Evolutionary conservation across 495 filamentous ascomycete genomes (phyloP).

Genomic region (Aspergillus biplanus): DNA sequence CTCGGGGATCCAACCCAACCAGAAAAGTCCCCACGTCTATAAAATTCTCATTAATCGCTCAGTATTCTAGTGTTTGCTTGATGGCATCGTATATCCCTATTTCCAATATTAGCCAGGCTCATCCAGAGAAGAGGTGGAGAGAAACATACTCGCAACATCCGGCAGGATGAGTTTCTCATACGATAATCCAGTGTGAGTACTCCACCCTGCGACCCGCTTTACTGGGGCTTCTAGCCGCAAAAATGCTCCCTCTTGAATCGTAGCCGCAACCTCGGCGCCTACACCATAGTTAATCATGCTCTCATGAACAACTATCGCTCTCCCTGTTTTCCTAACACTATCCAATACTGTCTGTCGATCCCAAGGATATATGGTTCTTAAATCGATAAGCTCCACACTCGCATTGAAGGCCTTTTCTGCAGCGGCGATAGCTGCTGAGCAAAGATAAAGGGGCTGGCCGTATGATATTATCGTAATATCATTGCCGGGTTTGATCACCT

Average conservation of each 20-base stretch:
- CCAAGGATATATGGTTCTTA: slow-evolving; percentile 94
- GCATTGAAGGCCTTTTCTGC: slow-evolving; percentile 82
- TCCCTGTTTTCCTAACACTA: slow-evolving; percentile 87
- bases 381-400: slow-evolving; percentile 84
- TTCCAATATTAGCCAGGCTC: slow-evolving; percentile 3
- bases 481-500: slow-evolving; percentile 80
- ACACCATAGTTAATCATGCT: slow-evolving; percentile 94
- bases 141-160: slow-evolving; percentile 82
- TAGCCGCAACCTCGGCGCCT: slow-evolving; percentile 90
- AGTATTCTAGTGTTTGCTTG: slow-evolving; percentile 62
- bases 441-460: slow-evolving; percentile 89
- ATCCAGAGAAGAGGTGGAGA: neutral
- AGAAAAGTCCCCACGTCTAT: neutral
- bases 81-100: slow-evolving; percentile 70
- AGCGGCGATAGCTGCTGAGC: slow-evolving; percentile 75
- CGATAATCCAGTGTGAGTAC: slow-evolving; percentile 77
- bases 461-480: slow-evolving; percentile 90
- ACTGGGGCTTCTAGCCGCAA: slow-evolving; percentile 90
- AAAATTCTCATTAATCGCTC: neutral
- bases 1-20: too few relatives aligned
- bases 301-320: slow-evolving; percentile 93
- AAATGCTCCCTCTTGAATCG: slow-evolving; percentile 89
- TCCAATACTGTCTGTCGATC: slow-evolving; percentile 81
- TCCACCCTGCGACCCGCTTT: slow-evolving; percentile 88
- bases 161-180: slow-evolving; percentile 90